phyloP scores from a whole-genome alignment of 2,329 filamentous ascomycete species.

The Alternaria tenuissima region DNA sequence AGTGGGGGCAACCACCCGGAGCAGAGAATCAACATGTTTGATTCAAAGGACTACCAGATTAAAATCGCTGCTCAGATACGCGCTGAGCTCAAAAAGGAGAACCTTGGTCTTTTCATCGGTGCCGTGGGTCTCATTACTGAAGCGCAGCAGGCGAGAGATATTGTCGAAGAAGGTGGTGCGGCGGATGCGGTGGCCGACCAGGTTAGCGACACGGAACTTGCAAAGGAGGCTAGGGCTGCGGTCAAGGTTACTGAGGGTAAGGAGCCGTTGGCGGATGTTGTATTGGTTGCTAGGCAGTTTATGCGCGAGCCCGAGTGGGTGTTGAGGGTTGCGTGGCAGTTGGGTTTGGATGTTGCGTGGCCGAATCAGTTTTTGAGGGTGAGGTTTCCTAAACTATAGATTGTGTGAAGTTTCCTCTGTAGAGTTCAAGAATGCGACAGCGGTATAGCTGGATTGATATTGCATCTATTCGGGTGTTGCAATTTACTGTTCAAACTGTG shows the following conservation, averaged over 20 bases:
- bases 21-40: conserved; percentile 55
- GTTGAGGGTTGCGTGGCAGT: conserved; percentile 58
- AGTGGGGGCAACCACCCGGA: conserved; percentile 55
- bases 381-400: conserved; percentile 41
- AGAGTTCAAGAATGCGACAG: no score
- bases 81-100: conserved; percentile 49
- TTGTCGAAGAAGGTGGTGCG: conserved; percentile 49
- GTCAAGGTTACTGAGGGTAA: conserved; percentile 48
- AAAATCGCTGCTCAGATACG: conserved; percentile 58
- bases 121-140: conserved; percentile 64
- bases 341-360: conserved; percentile 59
- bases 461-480: no score
- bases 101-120: conserved; percentile 57
- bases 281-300: conserved; percentile 63
- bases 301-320: conserved; percentile 66
- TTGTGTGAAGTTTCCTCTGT: background rate
- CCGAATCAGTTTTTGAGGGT: conserved; percentile 57
- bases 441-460: no score
- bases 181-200: conserved; percentile 15
- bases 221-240: conserved; percentile 41
- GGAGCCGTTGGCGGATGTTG: conserved; percentile 56
- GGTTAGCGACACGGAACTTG: conserved; percentile 38
- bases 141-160: conserved; percentile 59
- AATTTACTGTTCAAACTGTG: no score
- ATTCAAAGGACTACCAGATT: conserved; percentile 58